Base-by-base conservation (phyloP, 345 rosid species). In the Turnera subulata region DNA sequence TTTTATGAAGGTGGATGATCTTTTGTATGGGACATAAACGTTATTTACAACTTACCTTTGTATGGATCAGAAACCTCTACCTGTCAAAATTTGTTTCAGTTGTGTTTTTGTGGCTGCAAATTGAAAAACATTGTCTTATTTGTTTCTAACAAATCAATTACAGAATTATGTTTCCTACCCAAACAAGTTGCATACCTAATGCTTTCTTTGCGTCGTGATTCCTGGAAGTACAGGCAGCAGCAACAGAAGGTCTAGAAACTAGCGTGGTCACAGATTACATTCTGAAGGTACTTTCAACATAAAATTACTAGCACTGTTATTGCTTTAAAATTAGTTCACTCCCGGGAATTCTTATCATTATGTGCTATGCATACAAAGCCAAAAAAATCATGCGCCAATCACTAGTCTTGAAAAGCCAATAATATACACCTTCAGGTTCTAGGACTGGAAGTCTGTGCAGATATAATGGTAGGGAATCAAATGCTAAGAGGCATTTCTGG, bases 401-500 rank as follows among this genome's bases (percentile, higher is more conserved):
- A 29, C 35, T 8, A 29, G 35, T 29, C 35, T 29, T 29, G 5
- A 29, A 29, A 3, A 29, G 35, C 35, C 4, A 29, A 29, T 29
- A 4, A 29, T 29, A 8, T 29, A 3, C 8, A 29, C 8, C 35
- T 29, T 29, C 80, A 84, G 95, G 45, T 87, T 53, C 71, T 87
- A 19, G 91, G 95, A 46, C 74, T 84, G 53, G 91, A 87, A 46
- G 49, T 70, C 16, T 83, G 94, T 58, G 80, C 87, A 21, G 90
- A 86, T 52, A 83, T 77, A 8, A 42, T 86, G 73, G 77, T 84
- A 3, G 94, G 91, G 19, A 71, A 84, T 68, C 84, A 72, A 55
- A 84, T 87, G 84, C 16, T 77, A 18, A 70, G 88, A 67, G 91
- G 95, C 15, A 72, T 87, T 64, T 87, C 91, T 13, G 95, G 95